Evolutionary conservation across 1,284 basidiomycete species (phyloP), one percentile per base, ranked within the genome.

Genomic region (Trichosporon ovoides): DNA sequence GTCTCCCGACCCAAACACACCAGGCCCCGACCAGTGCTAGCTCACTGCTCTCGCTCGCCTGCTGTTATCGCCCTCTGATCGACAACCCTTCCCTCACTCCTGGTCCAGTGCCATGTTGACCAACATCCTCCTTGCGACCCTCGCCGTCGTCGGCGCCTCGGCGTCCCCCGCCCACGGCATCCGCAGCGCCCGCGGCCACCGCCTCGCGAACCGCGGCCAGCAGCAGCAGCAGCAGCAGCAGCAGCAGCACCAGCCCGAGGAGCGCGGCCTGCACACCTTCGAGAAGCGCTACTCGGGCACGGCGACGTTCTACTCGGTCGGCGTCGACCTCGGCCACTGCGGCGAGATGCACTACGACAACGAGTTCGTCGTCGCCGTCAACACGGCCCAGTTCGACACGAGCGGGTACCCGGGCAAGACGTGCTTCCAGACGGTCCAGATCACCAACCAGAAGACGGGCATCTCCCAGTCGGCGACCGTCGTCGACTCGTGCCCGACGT

Each of bases 351-450:
- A 48, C 54, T 43, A 52, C 33, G 52, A 56, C 37, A 34, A 34
- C 14, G 76, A 77, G 57, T 75, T 64, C 53, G 76, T 75, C 52
- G 76, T 78, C 34, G 77, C 77, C 34, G 63, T 75, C 37, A 77
- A 78, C 65, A 53, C 65, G 1, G 60, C 67, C n/a, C 72, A 76
- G 59, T 71, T 68, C 62, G 67, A 67, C 31, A 83, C 84, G 38
- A 83, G 83, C 43, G 83, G 83, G 16, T 52, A 81, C 49, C 90
- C 89, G 73, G 83, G 82, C 70, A 77, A 82, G 16, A 51, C 82
- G 49, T 90, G 89, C 73, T 83, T 82, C 70, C 76, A 83, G 74
- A 69, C 66, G 19, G 84, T 91, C 65, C 83, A 82, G 34, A 87
- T 91, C 69, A 77, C 81, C 4, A 85, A 82, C 71, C 87, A 86